These are phyloP conservation scores for Blastobotrys proliferans DNA, from an alignment of 1,139 yeast genomes.

Conservation along the genomic window DNA sequence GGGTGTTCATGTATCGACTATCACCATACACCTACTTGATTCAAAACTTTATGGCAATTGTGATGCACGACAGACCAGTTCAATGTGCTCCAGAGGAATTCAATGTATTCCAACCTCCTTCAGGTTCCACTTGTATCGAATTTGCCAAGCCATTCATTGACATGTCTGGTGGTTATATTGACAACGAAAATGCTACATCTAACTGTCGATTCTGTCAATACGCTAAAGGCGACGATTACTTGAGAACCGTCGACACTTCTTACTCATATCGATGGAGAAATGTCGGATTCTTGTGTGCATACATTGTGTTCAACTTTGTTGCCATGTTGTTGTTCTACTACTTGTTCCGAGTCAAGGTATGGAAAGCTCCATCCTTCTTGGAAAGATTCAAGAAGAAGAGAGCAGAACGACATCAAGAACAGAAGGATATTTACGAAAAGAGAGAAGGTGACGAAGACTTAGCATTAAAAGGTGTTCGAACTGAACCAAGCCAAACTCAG, in stretches of 20 bases:
- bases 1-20: constrained; percentile 48
- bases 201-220: constrained; percentile 47
- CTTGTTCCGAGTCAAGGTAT: constrained; percentile 34
- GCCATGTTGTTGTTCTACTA: constrained; percentile 45
- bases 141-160: constrained; percentile 40
- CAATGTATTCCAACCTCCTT: constrained; percentile 47
- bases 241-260: constrained; percentile 39
- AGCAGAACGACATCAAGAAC: constrained; percentile 15
- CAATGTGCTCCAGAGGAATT: constrained; percentile 46
- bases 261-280: constrained; percentile 59
- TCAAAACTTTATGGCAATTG: constrained; percentile 43
- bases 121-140: constrained; percentile 45
- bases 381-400: constrained; percentile 9
- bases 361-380: constrained; percentile 19
- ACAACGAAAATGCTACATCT: constrained; percentile 39
- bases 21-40: constrained; percentile 57
- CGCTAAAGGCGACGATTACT: constrained; percentile 42
- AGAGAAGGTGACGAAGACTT: constrained; percentile 22
- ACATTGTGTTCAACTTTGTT: constrained; percentile 49
- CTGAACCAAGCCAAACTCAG: no score
- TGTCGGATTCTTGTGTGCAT: constrained; percentile 56
- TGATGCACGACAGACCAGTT: constrained; percentile 43
- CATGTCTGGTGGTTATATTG: constrained; percentile 42
- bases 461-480: no score
- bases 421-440: constrained; percentile 17